Conservation (phyloP, 2,329 filamentous ascomycete species). For the Sphaceloma murrayae region DNA sequence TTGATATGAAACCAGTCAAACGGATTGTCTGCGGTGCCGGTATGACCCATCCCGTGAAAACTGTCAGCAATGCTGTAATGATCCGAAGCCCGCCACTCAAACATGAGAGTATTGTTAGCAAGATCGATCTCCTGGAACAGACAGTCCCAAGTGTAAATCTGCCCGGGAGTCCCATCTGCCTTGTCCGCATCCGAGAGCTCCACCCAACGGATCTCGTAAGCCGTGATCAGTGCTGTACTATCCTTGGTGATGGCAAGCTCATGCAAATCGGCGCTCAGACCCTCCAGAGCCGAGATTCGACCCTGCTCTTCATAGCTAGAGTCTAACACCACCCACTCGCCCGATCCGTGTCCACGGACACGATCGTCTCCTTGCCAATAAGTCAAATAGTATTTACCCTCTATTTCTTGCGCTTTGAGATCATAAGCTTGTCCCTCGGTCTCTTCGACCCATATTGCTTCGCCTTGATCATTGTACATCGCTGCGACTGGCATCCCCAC, state of each 20-base stretch:
- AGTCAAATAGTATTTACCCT: slow-evolving; percentile 30
- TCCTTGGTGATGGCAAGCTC: slow-evolving; percentile 35
- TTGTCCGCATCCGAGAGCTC: slow-evolving; percentile 21
- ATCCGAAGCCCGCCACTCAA: slow-evolving; percentile 49
- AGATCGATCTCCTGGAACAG: slow-evolving; percentile 36
- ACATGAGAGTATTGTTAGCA: slow-evolving; percentile 43
- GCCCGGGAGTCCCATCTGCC: slow-evolving; percentile 24
- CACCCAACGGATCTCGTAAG: slow-evolving; percentile 26
- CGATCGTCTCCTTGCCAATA: slow-evolving; percentile 33
- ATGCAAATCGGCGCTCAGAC: slow-evolving; percentile 33
- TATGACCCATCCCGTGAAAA: slow-evolving; percentile 27
- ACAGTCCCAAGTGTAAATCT: slow-evolving; percentile 27
- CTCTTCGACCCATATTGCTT: slow-evolving; percentile 27
- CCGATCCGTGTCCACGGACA: slow-evolving; percentile 28
- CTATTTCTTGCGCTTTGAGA: slow-evolving; percentile 29
- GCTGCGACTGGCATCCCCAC: slow-evolving; percentile 27
- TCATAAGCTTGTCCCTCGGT: slow-evolving; percentile 30
- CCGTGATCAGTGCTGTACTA: slow-evolving; percentile 35
- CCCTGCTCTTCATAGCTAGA: slow-evolving; percentile 30
- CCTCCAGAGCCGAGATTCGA: slow-evolving; percentile 32
- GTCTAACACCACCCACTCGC: slow-evolving; percentile 30
- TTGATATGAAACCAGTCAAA: slow-evolving; percentile 50
- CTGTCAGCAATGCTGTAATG: slow-evolving; percentile 41
- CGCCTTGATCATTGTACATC: slow-evolving; percentile 26
- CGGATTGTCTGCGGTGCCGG: slow-evolving; percentile 33